Conservation (phyloP, 805 yeast species). For the Candida ficus region DNA sequence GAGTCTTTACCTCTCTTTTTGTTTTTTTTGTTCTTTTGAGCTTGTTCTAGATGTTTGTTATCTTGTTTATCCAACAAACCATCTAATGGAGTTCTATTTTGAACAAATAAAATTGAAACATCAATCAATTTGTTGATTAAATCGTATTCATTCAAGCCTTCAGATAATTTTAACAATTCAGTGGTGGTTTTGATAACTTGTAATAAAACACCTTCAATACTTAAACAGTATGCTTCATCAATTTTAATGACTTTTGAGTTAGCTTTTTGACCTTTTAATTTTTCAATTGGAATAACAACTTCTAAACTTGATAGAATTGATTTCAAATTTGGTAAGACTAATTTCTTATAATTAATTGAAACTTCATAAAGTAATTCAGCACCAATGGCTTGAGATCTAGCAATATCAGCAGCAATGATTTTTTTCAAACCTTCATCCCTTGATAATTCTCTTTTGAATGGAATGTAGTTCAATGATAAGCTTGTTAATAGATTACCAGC, state of each 20-base stretch:
- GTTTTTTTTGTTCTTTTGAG: constrained; percentile 27
- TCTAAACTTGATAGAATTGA: constrained; percentile 53
- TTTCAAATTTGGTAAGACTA: constrained; percentile 41
- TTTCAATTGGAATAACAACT: constrained; percentile 49
- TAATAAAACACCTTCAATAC: constrained; percentile 28
- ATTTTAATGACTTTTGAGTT: constrained; percentile 33
- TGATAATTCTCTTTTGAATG: constrained; percentile 51
- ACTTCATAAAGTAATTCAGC: constrained; percentile 34
- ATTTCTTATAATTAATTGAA: constrained; percentile 26
- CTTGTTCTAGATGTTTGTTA: constrained; percentile 29
- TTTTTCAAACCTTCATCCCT: constrained; percentile 46
- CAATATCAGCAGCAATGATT: constrained; percentile 38
- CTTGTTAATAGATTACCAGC: constrained; percentile 51
- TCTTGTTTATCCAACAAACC: constrained; percentile 23
- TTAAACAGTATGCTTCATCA: constrained; percentile 28
- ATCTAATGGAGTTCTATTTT: constrained; percentile 29
- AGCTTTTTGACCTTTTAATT: constrained; percentile 27
- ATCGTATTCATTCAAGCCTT: constrained; percentile 43
- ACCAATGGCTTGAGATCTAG: constrained; percentile 41
- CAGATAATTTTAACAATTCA: constrained; percentile 28
- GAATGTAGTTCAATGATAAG: constrained; percentile 48
- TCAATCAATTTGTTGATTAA: constrained; percentile 54
- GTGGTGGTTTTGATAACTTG: constrained; percentile 28
- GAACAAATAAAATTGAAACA: constrained; percentile 40
- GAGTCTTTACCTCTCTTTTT: constrained; percentile 38